A percentile compares a stretch with the other conserved stretches of the same genome.
Evolutionary conservation across 2,329 filamentous ascomycete species (phyloP).

Genomic region (Trichoderma atrobrunneum): DNA sequence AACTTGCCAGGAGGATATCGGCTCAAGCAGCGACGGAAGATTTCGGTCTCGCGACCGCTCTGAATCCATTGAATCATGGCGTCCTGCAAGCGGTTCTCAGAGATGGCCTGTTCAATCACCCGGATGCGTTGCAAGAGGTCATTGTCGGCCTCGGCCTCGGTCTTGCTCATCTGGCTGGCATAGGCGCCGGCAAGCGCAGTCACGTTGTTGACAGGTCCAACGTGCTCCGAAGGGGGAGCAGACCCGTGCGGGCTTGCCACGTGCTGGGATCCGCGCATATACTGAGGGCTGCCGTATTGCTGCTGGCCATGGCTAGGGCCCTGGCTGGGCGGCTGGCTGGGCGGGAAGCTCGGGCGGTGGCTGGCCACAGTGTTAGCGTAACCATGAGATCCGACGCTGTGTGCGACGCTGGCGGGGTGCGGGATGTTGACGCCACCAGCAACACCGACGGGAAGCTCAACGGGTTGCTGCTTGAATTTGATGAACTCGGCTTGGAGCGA

Average conservation of each 20-base stretch:
- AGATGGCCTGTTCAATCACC: conserved; percentile 61
- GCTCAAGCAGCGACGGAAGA: conserved; percentile 52
- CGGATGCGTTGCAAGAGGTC: conserved; percentile 57
- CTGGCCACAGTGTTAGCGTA: conserved; percentile 31
- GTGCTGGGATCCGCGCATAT: conserved; percentile 34
- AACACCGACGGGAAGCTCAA: conserved; percentile 39
- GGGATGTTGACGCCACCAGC: conserved; percentile 25
- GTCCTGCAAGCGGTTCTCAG: conserved; percentile 58
- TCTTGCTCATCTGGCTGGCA: conserved; percentile 36
- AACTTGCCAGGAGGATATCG: conserved; percentile 43
- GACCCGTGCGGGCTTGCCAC: conserved; percentile 35
- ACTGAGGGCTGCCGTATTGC: conserved; percentile 38
- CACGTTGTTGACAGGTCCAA: conserved; percentile 32
- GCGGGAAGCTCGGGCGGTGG: conserved; percentile 34
- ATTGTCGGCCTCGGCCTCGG: conserved; percentile 37
- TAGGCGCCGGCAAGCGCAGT: conserved; percentile 37
- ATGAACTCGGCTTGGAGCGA: conserved; percentile 65
- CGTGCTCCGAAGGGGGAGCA: conserved; percentile 34
- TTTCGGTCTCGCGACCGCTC: conserved; percentile 58
- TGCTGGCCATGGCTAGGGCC: conserved; percentile 28
- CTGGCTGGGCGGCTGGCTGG: conserved; percentile 33
- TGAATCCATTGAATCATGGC: conserved; percentile 67
- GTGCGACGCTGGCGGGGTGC: conserved; percentile 24
- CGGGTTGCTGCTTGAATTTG: conserved; percentile 52
- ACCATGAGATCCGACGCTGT: conserved; percentile 28